Percentiles rank a stretch among this genome's conserved stretches.
Conservation (phyloP, 2,329 filamentous ascomycete species). For the Amesomyces nigricolor region DNA sequence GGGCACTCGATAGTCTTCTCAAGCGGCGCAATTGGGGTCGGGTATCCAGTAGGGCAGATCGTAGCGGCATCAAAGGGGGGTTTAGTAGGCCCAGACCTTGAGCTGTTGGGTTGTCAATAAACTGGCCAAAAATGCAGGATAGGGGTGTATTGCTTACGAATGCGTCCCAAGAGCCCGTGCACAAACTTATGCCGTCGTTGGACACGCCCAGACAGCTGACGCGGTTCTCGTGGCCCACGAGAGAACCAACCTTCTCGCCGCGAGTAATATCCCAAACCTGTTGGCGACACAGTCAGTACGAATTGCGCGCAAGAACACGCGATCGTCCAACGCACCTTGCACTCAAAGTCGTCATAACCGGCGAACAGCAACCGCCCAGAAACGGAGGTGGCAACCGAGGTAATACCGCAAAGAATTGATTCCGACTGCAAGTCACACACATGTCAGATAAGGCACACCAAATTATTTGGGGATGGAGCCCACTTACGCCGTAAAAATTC, state of each 20-base stretch:
- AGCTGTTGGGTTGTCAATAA: conserved; percentile 48
- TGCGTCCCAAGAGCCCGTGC: conserved; percentile 99
- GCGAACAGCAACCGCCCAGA: conserved; percentile 93
- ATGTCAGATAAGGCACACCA: conserved; percentile 5
- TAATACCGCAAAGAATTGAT: conserved; percentile 95
- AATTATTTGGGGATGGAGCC: conserved; percentile 19
- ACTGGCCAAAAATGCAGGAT: not conserved
- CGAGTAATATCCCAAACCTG: conserved; percentile 97
- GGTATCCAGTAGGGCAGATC: conserved; percentile 28
- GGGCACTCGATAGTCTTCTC: conserved; percentile 26
- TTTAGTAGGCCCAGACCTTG: conserved; percentile 81
- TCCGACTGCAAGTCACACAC: conserved; percentile 61
- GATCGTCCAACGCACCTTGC: conserved; percentile 67
- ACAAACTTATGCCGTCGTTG: conserved; percentile 98
- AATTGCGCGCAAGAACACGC: not conserved
- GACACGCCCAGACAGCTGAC: conserved; percentile 98
- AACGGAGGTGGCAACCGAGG: conserved; percentile 95
- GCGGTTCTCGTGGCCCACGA: conserved; percentile 96
- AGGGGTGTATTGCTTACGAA: conserved; percentile 60
- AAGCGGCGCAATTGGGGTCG: conserved; percentile 23
- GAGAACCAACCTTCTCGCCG: conserved; percentile 92
- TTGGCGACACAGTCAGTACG: conserved; percentile 23
- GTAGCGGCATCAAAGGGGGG: conserved; percentile 23
- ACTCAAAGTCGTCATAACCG: conserved; percentile 98
- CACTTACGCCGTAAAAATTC: conserved; percentile 61